These are phyloP conservation scores for Exsudoporus frostii DNA, from an alignment of 768 basidiomycete species.

Conservation along the genomic window DNA sequence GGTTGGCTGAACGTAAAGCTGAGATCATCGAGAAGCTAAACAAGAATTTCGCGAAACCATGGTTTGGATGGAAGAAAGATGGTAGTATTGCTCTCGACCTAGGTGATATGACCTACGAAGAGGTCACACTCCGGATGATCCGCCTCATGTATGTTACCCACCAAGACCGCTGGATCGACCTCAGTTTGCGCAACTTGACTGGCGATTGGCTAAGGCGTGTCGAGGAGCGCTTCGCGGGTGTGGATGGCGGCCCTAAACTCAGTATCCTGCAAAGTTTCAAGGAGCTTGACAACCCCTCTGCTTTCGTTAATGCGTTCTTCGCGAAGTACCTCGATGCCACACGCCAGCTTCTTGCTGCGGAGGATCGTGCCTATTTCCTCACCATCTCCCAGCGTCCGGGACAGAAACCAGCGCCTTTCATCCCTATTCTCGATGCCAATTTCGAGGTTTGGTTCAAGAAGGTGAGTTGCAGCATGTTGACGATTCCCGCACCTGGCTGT, in stretches of 20 bases:
- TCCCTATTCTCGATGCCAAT: constrained; percentile 86
- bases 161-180: constrained; percentile 90
- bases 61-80: constrained; percentile 98
- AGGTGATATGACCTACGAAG: constrained; percentile 98
- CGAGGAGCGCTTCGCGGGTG: constrained; percentile 92
- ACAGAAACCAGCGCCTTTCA: constrained; percentile 98
- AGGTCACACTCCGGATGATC: constrained; percentile 87
- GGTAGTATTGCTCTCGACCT: constrained; percentile 80
- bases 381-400: constrained; percentile 93
- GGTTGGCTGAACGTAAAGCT: constrained; percentile 83
- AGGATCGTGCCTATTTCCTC: constrained; percentile 94
- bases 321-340: constrained; percentile 76
- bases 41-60: constrained; percentile 92
- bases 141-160: constrained; percentile 92
- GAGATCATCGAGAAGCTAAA: constrained; percentile 92
- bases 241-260: constrained; percentile 75
- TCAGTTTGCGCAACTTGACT: constrained; percentile 85
- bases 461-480: constrained; percentile 40
- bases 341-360: constrained; percentile 84
- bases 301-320: constrained; percentile 83
- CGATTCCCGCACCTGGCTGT: constrained; percentile 9
- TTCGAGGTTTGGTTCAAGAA: constrained; percentile 99
- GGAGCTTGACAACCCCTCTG: constrained; percentile 75
- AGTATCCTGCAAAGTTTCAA: constrained; percentile 84
- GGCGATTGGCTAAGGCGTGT: constrained; percentile 97